Percentiles rank a stretch among this genome's conserved stretches.
Evolutionary conservation across 2,329 filamentous ascomycete genomes (phyloP).

Genomic region (Aureobasidium pullulans): DNA sequence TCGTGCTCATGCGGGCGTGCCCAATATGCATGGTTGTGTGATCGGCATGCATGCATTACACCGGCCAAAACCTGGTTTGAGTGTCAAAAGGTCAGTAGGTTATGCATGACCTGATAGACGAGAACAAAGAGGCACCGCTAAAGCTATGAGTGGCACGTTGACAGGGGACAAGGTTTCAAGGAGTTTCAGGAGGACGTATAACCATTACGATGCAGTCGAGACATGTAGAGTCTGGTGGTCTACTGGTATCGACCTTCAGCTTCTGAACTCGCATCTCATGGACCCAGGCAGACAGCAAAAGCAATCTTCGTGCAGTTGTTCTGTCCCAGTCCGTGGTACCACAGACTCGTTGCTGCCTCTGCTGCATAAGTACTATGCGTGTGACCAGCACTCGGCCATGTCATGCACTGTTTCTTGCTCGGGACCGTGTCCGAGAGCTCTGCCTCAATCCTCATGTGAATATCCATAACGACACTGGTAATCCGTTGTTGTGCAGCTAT

Average conservation of each 20-base stretch:
- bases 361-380: too few species aligned
- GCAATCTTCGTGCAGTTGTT: too few species aligned
- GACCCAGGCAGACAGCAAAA: not conserved
- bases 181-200: too few species aligned
- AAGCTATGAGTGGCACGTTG: too few species aligned
- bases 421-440: not conserved
- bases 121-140: not conserved
- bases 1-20: not conserved
- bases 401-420: not conserved
- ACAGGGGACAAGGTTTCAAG: too few species aligned
- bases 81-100: too few species aligned
- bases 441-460: too few species aligned
- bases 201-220: not conserved
- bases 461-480: not conserved
- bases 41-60: conserved; percentile 6
- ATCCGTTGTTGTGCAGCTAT: not conserved
- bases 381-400: too few species aligned
- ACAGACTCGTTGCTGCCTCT: too few species aligned
- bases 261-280: not conserved
- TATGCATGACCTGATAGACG: not conserved
- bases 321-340: too few species aligned
- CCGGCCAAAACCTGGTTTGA: not conserved
- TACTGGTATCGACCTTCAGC: not conserved
- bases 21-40: not conserved
- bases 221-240: not conserved